These are phyloP conservation scores for Craspedostauros australis DNA, from an alignment of 108 stramenopile species.

Conservation along the genomic window DNA sequence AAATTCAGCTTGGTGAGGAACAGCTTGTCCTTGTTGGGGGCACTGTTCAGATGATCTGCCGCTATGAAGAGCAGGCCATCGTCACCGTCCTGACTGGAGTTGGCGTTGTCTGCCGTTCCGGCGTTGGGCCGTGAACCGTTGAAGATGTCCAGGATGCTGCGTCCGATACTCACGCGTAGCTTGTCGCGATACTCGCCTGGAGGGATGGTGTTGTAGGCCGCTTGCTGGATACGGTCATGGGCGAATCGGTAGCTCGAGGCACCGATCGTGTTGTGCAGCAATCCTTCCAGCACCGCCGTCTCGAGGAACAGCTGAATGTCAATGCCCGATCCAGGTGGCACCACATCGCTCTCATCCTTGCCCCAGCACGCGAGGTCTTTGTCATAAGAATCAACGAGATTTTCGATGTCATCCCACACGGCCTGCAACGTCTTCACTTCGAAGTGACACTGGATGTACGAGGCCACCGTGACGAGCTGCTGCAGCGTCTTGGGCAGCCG, in stretches of 20 bases:
- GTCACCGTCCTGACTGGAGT: too few relatives aligned
- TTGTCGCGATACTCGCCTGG: conserved; percentile 2
- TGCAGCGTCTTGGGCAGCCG: conserved; percentile 15
- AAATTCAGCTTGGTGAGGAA: neutral
- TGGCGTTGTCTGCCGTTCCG: too few relatives aligned
- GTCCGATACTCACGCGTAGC: conserved; percentile 27
- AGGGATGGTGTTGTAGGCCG: conserved; percentile 20
- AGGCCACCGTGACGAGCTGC: conserved; percentile 15
- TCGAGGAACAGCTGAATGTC: conserved; percentile 8
- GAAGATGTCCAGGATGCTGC: conserved; percentile 9
- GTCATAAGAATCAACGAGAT: too few relatives aligned
- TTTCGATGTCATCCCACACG: neutral
- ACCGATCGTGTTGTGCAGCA: neutral
- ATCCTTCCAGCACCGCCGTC: neutral
- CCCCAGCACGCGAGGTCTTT: too few relatives aligned
- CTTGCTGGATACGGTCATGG: conserved; percentile 31
- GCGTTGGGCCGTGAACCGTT: neutral
- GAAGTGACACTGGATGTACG: conserved; percentile 22
- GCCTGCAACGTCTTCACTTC: conserved; percentile 7
- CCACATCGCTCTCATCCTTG: neutral
- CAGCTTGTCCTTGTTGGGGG: too few relatives aligned
- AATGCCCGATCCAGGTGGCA: conserved; percentile 7
- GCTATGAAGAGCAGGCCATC: too few relatives aligned
- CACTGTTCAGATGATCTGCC: too few relatives aligned
- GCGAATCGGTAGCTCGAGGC: conserved; percentile 15